phyloP scores from a whole-genome alignment of 177 flowering plant genomes.

The Telopea speciosissima region DNA sequence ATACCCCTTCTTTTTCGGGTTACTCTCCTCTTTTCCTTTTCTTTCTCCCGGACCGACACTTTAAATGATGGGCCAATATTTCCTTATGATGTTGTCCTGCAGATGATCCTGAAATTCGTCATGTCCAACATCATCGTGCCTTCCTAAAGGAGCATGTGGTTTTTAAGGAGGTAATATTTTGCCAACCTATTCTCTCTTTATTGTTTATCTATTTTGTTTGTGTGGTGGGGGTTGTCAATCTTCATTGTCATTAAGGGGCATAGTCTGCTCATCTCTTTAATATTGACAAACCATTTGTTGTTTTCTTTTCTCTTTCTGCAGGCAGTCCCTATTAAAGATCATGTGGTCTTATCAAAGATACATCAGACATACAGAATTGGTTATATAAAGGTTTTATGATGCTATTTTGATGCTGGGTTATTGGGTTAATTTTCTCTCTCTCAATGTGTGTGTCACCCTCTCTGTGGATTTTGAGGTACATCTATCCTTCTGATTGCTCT shows the following conservation, averaged over 20 bases:
- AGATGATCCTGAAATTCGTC: constrained; percentile 85
- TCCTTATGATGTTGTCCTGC: constrained; percentile 13
- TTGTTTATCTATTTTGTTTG: neutral
- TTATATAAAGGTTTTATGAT: constrained; percentile 64
- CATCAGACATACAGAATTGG: constrained; percentile 95
- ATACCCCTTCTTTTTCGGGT: neutral
- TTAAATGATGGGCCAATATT: neutral
- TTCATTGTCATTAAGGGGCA: neutral
- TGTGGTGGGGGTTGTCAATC: neutral
- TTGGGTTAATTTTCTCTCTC: neutral
- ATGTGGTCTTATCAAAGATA: constrained; percentile 71
- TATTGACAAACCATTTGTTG: neutral
- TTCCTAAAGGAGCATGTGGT: constrained; percentile 87
- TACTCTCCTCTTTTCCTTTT: neutral
- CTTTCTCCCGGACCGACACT: neutral
- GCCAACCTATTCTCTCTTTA: neutral
- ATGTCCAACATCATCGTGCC: constrained; percentile 65
- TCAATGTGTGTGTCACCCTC: too few species aligned
- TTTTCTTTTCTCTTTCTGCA: constrained; percentile 12
- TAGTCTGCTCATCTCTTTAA: neutral
- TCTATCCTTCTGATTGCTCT: constrained; percentile 14
- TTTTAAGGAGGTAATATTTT: constrained; percentile 76
- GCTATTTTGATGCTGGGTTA: constrained; percentile 1
- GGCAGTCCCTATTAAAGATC: constrained; percentile 91
- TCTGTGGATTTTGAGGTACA: neutral